Conservation (phyloP, 1,284 basidiomycete species). For the Pisolithus thermaeus region DNA sequence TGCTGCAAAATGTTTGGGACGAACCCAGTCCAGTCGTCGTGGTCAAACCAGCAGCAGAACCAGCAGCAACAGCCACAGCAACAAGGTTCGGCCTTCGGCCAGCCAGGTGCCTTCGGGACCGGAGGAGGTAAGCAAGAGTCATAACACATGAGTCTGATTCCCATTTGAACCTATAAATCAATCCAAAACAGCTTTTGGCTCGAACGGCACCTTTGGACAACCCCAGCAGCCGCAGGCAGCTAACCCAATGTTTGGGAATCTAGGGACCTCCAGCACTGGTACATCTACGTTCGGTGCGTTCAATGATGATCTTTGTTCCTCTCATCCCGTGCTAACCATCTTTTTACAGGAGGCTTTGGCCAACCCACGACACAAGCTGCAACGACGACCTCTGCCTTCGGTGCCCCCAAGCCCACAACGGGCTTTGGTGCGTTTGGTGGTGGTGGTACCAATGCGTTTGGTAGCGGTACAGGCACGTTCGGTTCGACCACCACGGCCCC, state of each 20-base stretch:
- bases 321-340: conserved; percentile 13
- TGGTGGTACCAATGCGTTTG: conserved; percentile 38
- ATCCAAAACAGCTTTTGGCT: conserved; percentile 36
- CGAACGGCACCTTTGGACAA: conserved; percentile 41
- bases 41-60: conserved; percentile 56
- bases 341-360: conserved; percentile 52
- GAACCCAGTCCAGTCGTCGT: conserved; percentile 49
- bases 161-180: conserved; percentile 17
- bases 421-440: conserved; percentile 68
- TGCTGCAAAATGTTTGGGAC: conserved; percentile 50
- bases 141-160: conserved; percentile 23
- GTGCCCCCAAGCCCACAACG: conserved; percentile 56
- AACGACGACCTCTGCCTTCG: conserved; percentile 46
- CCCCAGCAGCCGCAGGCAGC: conserved; percentile 48
- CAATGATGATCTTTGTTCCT: conserved; percentile 12
- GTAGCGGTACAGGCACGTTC: conserved; percentile 30
- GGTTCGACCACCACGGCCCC: conserved; percentile 19
- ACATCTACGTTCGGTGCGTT: conserved; percentile 56
- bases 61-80: conserved; percentile 36
- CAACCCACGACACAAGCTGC: conserved; percentile 34
- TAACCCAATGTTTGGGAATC: conserved; percentile 75
- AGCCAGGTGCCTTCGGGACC: conserved; percentile 43
- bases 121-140: conserved; percentile 34
- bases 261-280: conserved; percentile 36
- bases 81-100: conserved; percentile 41